phyloP scores from a whole-genome alignment of 129 eudicot species.

The Chrysanthemum makinoi region DNA sequence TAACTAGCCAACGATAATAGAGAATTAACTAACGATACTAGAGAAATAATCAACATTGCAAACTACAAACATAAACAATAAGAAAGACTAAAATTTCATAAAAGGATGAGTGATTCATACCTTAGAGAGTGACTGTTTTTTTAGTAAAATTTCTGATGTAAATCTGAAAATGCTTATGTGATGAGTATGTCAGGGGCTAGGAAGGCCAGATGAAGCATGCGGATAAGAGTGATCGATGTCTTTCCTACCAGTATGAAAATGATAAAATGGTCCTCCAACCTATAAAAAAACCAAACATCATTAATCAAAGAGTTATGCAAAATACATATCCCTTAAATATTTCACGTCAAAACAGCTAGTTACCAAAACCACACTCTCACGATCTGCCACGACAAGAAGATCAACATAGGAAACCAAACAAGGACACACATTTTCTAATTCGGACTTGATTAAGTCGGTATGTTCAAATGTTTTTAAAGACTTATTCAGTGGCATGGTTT shows the following conservation, averaged over 20 bases:
- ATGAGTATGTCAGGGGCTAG: conserved; percentile 62
- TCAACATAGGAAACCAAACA: conserved; percentile 77
- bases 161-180: conserved; percentile 33
- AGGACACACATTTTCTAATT: conserved; percentile 59
- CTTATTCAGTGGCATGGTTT: conserved; percentile 55
- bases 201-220: conserved; percentile 52
- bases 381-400: conserved; percentile 67
- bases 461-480: conserved; percentile 57
- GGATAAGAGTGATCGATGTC: conserved; percentile 48
- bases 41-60: not conserved
- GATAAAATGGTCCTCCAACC: conserved; percentile 89
- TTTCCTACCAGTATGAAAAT: conserved; percentile 62
- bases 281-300: conserved; percentile 24
- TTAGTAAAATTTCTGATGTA: conserved; percentile 58
- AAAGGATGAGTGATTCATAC: conserved; percentile 16
- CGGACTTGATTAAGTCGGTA: conserved; percentile 52
- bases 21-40: not conserved
- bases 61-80: not conserved
- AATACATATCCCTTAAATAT: not conserved
- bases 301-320: not conserved
- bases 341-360: conserved; percentile 8
- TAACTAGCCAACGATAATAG: not conserved
- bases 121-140: conserved; percentile 52
- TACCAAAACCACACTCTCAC: conserved; percentile 70
- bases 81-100: not conserved